Percentiles rank a stretch among this genome's conserved stretches.
Evolutionary conservation across 2,329 filamentous ascomycete genomes (phyloP).

Genomic region (Sordariomycetes sp.): DNA sequence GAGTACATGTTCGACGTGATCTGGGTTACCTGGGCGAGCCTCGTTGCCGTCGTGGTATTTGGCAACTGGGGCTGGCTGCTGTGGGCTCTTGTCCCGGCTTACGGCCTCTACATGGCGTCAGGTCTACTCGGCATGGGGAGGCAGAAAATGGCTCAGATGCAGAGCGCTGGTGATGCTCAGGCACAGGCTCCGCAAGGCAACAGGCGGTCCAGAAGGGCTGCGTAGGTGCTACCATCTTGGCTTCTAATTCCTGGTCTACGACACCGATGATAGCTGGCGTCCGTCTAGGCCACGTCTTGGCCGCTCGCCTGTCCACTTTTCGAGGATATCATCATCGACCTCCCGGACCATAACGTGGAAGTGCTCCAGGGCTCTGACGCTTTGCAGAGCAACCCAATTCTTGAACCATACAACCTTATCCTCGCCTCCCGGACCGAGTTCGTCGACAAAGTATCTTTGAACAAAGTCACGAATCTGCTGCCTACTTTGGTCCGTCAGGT

Average conservation of each 20-base stretch:
- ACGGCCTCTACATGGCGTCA: slow-evolving; percentile 44
- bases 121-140: slow-evolving; percentile 44
- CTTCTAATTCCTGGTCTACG: too few relatives aligned
- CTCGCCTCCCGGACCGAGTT: slow-evolving; percentile 38
- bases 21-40: slow-evolving; percentile 84
- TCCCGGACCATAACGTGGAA: slow-evolving; percentile 67
- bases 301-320: slow-evolving; percentile 42
- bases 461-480: slow-evolving; percentile 61
- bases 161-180: slow-evolving; percentile 19
- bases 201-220: slow-evolving; percentile 45
- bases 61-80: slow-evolving; percentile 67
- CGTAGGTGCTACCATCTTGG: too few relatives aligned
- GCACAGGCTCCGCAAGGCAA: slow-evolving; percentile 31
- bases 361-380: slow-evolving; percentile 79
- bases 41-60: slow-evolving; percentile 62
- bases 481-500: slow-evolving; percentile 61
- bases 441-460: slow-evolving; percentile 55
- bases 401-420: slow-evolving; percentile 74
- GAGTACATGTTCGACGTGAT: slow-evolving; percentile 98
- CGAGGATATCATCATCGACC: slow-evolving; percentile 39
- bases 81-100: slow-evolving; percentile 46
- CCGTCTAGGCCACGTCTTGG: slow-evolving; percentile 11
- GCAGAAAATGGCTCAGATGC: slow-evolving; percentile 40
- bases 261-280: neutral
- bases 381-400: slow-evolving; percentile 86